A percentile compares a stretch with the other conserved stretches of the same genome.
phyloP scores from a whole-genome alignment of 164 flowering plant genomes.

The Vitis cinerea region DNA sequence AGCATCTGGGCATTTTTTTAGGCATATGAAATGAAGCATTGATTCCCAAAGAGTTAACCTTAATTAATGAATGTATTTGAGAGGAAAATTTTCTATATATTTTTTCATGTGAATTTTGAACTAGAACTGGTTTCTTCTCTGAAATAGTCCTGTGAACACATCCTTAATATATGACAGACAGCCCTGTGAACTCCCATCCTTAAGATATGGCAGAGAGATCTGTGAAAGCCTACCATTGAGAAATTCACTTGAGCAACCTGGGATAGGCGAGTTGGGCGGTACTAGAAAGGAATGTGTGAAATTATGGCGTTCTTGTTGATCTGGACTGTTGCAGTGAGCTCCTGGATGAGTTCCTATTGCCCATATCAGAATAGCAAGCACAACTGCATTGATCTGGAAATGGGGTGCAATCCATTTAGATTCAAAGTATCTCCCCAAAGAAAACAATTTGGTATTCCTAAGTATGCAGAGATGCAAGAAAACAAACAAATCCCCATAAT shows the following conservation, averaged over 20 bases:
- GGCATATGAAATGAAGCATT: no score
- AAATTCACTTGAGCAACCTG: background rate
- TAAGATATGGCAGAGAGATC: slow-evolving; percentile 5
- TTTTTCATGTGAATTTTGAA: background rate
- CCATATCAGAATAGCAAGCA: slow-evolving; percentile 36
- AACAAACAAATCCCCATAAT: no score
- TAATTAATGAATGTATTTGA: no score
- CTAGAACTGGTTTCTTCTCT: background rate
- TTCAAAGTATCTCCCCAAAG: no score
- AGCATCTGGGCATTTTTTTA: no score
- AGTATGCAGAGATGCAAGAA: no score
- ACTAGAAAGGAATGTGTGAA: slow-evolving; percentile 37
- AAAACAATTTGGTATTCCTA: no score
- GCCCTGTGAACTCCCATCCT: background rate
- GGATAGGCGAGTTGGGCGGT: slow-evolving; percentile 16
- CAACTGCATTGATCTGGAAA: slow-evolving; percentile 32
- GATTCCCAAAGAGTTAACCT: no score
- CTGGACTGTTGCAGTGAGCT: background rate
- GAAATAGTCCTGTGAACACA: slow-evolving; percentile 6
- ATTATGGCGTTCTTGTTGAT: background rate
- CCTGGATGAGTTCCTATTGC: slow-evolving; percentile 27
- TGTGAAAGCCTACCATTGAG: background rate
- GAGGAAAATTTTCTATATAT: no score
- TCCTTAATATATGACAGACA: background rate
- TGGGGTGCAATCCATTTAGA: no score